These are phyloP conservation scores for Pyrenochaeta sp. DNA, from an alignment of 2,329 filamentous ascomycete genomes.

Conservation along the genomic window DNA sequence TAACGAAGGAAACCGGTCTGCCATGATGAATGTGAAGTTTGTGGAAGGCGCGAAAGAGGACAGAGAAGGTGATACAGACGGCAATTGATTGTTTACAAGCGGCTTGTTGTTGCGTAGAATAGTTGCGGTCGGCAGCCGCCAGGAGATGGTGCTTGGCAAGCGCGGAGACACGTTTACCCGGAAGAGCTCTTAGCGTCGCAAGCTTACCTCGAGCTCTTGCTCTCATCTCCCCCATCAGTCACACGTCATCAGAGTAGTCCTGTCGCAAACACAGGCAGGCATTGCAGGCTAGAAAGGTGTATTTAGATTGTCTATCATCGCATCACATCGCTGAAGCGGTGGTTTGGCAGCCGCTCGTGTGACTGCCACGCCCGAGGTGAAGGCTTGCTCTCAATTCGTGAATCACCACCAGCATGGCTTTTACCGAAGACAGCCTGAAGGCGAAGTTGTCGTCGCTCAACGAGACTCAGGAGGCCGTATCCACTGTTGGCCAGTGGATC, in stretches of 20 bases:
- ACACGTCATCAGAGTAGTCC: constrained; percentile 31
- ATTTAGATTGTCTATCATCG: constrained; percentile 14
- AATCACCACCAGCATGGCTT: constrained; percentile 72
- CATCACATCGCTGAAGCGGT: neutral
- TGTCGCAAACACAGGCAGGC: constrained; percentile 15
- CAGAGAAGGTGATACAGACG: constrained; percentile 10
- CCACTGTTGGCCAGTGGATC: constrained; percentile 97
- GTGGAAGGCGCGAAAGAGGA: neutral
- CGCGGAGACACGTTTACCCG: constrained; percentile 32
- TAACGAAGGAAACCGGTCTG: constrained; percentile 62
- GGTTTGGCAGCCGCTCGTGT: constrained; percentile 30
- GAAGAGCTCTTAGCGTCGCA: constrained; percentile 28
- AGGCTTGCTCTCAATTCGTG: constrained; percentile 27
- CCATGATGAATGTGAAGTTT: constrained; percentile 48
- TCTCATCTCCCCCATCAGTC: constrained; percentile 20
- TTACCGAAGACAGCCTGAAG: constrained; percentile 93
- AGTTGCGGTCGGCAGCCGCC: constrained; percentile 21
- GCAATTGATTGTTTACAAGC: constrained; percentile 31
- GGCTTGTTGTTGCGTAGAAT: constrained; percentile 21
- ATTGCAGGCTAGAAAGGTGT: constrained; percentile 12
- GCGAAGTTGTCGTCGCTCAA: constrained; percentile 95
- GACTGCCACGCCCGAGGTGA: constrained; percentile 24
- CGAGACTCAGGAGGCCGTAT: constrained; percentile 96
- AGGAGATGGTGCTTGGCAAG: constrained; percentile 24
- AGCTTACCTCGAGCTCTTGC: constrained; percentile 26